Evolutionary conservation across 768 basidiomycete genomes (phyloP).

Genomic region (Phaffia tasmanica): DNA sequence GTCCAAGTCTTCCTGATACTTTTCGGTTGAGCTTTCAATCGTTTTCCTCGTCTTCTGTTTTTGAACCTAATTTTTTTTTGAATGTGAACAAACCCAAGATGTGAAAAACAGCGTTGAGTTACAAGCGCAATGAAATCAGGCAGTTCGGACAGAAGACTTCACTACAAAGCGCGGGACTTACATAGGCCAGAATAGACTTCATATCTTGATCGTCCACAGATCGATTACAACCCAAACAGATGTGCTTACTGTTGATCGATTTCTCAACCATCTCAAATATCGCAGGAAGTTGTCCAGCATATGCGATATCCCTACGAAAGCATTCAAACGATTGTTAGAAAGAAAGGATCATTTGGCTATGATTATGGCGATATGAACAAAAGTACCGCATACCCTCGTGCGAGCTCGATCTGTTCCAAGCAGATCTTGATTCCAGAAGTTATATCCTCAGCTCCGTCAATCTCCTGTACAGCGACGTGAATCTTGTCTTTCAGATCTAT

Average conservation of each 20-base stretch:
- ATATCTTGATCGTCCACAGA: conserved; percentile 49
- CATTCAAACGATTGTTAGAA: too few relatives aligned
- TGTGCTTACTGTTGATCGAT: conserved; percentile 52
- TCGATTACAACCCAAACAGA: conserved; percentile 68
- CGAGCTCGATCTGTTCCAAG: not conserved
- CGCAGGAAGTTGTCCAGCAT: not conserved
- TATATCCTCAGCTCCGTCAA: too few relatives aligned
- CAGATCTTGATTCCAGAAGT: too few relatives aligned
- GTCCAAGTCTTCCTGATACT: too few relatives aligned
- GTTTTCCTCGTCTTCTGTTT: conserved; percentile 55
- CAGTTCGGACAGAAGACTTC: not conserved
- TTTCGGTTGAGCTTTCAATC: conserved; percentile 16
- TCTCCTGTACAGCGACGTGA: too few relatives aligned
- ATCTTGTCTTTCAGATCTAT: conserved; percentile 1
- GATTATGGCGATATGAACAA: too few relatives aligned
- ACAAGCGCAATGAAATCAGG: not conserved
- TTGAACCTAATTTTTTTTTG: conserved; percentile 33
- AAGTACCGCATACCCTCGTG: conserved; percentile 3
- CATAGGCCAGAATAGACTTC: conserved; percentile 59
- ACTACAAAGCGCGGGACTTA: conserved; percentile 37
- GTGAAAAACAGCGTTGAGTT: not conserved
- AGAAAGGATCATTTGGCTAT: too few relatives aligned
- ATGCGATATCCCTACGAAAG: too few relatives aligned
- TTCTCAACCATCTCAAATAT: conserved; percentile 47
- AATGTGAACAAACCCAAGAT: not conserved